Base-by-base conservation (phyloP, 495 filamentous ascomycete genomes). In the Podospora fimiseda region DNA sequence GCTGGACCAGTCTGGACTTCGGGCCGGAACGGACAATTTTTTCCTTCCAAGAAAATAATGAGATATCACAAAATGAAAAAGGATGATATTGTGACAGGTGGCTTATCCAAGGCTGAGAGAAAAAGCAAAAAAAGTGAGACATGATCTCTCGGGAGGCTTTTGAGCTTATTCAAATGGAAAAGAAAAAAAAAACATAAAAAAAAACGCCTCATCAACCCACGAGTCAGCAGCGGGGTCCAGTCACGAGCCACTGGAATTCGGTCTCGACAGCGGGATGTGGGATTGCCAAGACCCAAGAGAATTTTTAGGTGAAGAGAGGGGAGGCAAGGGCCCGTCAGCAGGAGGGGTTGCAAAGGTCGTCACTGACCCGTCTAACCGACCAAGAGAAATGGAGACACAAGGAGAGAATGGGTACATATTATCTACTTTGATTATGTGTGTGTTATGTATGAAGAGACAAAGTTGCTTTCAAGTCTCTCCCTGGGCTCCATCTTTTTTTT, bases 201-300 rank as follows among this genome's bases (percentile, higher is more conserved):
- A 33, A 33, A 33, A 33, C 27, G 27, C 27, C 27, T 33, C 36
- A 23, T 20, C 36, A 14, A 45, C 15, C 37, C 42, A 56, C 53
- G 53, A 56, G 53, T 56, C 53, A 56, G 48, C 3, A 15, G 48
- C 22, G 53, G 46, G 16, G 11, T n/a, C 40, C 44, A 47, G 36
- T 44, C 46, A 38, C 46, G 9, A 39, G 53, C 33, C 19, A 48
- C 30, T 20, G 6, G 2, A 7, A 9, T 18, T 21, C 20, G 20
- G 18, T 24, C 48, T 14, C 50, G 51, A 53, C 21, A 30, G 36
- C 22, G 44, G 21, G 43, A 24, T 46, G 43, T 51, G 47, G 53
- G 53, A 41, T 51, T 14, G 59, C 59, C 59, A 58, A 61, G 59
- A 9, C 40, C 52, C 44, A 37, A 47, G 52, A 50, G 42, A 42